phyloP scores from a whole-genome alignment of 208 protist species.

The Chromosphaera perkinsii region DNA sequence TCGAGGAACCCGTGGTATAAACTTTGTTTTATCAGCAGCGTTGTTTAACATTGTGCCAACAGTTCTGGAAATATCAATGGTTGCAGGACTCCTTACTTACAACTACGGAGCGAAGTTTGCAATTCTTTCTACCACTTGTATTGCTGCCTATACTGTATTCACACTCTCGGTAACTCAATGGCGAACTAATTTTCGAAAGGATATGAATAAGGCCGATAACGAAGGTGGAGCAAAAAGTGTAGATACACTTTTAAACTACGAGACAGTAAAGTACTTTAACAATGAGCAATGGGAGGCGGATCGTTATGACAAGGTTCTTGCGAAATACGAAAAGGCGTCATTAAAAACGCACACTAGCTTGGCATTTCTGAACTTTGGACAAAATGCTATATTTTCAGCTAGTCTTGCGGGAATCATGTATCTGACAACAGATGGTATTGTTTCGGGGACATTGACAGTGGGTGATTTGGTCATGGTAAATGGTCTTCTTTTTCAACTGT shows the following conservation, averaged over 20 bases:
- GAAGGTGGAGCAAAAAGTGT: conserved; percentile 48
- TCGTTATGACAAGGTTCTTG: conserved; percentile 18
- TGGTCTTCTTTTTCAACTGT: conserved; percentile 64
- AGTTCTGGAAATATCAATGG: conserved; percentile 58
- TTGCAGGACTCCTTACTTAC: conserved; percentile 46
- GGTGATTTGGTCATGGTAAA: conserved; percentile 67
- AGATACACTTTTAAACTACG: conserved; percentile 70
- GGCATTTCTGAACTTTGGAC: conserved; percentile 61
- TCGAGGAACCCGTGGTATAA: conserved; percentile 45
- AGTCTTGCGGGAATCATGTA: conserved; percentile 57
- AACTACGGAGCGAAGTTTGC: conserved; percentile 29
- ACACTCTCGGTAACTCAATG: conserved; percentile 53
- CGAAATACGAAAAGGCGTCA: conserved; percentile 44
- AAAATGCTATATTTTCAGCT: conserved; percentile 55
- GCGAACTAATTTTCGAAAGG: conserved; percentile 55
- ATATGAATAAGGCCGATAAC: conserved; percentile 66
- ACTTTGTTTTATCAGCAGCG: conserved; percentile 57
- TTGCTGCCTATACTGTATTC: conserved; percentile 52
- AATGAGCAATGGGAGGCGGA: conserved; percentile 45
- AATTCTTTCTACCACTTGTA: conserved; percentile 34
- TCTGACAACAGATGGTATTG: conserved; percentile 48
- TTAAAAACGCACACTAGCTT: conserved; percentile 48
- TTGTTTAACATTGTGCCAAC: conserved; percentile 67
- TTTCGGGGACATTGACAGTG: conserved; percentile 47
- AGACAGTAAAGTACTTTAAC: conserved; percentile 69